phyloP scores from a whole-genome alignment of 306 rosid species.

The Trifolium subterraneum region DNA sequence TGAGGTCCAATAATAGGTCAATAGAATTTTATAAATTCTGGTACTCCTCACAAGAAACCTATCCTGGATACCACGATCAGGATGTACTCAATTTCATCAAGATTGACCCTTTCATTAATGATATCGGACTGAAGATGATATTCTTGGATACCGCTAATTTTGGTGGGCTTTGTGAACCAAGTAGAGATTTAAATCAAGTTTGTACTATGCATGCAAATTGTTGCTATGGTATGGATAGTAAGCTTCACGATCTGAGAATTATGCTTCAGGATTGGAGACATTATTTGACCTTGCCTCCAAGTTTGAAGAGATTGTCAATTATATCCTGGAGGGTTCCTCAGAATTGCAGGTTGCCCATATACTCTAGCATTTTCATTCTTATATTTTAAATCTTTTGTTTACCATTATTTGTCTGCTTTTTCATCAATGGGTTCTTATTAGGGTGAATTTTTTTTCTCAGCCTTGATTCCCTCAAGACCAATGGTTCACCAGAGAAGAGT shows the following conservation, averaged over 20 bases:
- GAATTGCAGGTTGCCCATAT: constrained; percentile 66
- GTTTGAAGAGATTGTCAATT: constrained; percentile 57
- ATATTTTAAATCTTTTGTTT: constrained; percentile 29
- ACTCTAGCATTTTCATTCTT: constrained; percentile 16
- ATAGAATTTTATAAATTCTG: constrained; percentile 83
- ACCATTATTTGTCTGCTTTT: constrained; percentile 17
- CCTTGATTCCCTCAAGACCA: constrained; percentile 53
- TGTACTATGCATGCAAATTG: constrained; percentile 99
- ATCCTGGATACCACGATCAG: constrained; percentile 93
- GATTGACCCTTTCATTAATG: constrained; percentile 58
- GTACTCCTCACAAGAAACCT: constrained; percentile 69
- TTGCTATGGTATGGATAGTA: constrained; percentile 79
- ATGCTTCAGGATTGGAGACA: constrained; percentile 88
- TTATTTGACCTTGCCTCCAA: constrained; percentile 71
- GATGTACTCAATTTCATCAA: constrained; percentile 93
- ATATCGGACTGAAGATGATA: constrained; percentile 69
- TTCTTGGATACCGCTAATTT: constrained; percentile 92
- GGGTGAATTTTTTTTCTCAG: constrained; percentile 49
- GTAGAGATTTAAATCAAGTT: constrained; percentile 86
- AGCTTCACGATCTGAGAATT: constrained; percentile 81
- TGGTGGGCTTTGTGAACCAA: constrained; percentile 96
- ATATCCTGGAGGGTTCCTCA: constrained; percentile 88
- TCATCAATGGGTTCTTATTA: constrained; percentile 20
- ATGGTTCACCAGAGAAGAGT: constrained; percentile 43
- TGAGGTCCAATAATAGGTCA: constrained; percentile 82